Evolutionary conservation across 2,329 filamentous ascomycete genomes (phyloP).

Genomic region (Phialophora tarda): DNA sequence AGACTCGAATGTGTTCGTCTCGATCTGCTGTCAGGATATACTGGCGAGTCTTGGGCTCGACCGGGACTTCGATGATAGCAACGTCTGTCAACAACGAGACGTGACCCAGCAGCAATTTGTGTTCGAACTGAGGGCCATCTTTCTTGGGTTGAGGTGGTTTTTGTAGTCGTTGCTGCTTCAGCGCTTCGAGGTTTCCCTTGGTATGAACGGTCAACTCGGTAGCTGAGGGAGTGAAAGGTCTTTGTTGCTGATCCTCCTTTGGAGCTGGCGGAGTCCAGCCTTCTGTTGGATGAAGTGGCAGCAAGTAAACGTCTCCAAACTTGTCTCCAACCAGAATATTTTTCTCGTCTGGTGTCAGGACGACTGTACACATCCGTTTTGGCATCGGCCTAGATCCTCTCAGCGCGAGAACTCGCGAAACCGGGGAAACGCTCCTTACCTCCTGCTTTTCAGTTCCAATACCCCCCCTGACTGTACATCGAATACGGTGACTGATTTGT

Average conservation of each 20-base stretch:
- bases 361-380: slow-evolving; percentile 81
- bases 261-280: slow-evolving; percentile 47
- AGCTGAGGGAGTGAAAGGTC: slow-evolving; percentile 59
- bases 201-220: slow-evolving; percentile 66
- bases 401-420: slow-evolving; percentile 35
- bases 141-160: slow-evolving; percentile 55
- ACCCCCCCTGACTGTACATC: slow-evolving; percentile 63
- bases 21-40: slow-evolving; percentile 72
- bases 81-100: slow-evolving; percentile 92
- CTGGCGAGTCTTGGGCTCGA: slow-evolving; percentile 50
- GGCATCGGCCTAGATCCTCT: slow-evolving; percentile 71
- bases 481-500: slow-evolving; percentile 89
- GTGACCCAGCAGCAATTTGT: slow-evolving; percentile 83
- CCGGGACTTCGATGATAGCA: slow-evolving; percentile 57
- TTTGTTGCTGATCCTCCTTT: slow-evolving; percentile 38
- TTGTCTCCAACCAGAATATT: slow-evolving; percentile 89
- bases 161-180: slow-evolving; percentile 60
- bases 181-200: slow-evolving; percentile 62
- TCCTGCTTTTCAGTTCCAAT: slow-evolving; percentile 71
- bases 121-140: slow-evolving; percentile 67
- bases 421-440: slow-evolving; percentile 56
- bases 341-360: slow-evolving; percentile 69
- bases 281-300: slow-evolving; percentile 68
- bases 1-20: slow-evolving; percentile 87
- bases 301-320: slow-evolving; percentile 91